These are phyloP conservation scores for Torulaspora microellipsoides DNA, from an alignment of 805 yeast species.

Conservation along the genomic window DNA sequence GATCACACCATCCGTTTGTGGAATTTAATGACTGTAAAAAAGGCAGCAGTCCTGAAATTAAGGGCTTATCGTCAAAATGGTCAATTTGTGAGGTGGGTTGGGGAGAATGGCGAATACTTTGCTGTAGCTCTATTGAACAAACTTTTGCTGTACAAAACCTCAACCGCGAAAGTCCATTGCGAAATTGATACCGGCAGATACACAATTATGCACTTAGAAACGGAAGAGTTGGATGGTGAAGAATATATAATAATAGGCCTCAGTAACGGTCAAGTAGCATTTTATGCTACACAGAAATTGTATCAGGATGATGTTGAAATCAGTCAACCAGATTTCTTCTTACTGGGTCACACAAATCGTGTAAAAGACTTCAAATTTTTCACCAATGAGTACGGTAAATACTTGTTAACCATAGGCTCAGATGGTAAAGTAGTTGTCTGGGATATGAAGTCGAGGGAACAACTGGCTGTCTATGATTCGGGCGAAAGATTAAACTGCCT, in stretches of 20 bases:
- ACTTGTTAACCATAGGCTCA: slow-evolving; percentile 77
- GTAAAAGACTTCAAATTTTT: slow-evolving; percentile 71
- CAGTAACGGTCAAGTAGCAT: slow-evolving; percentile 64
- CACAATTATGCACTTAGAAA: slow-evolving; percentile 65
- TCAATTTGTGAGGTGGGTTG: slow-evolving; percentile 63
- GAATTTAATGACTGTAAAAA: slow-evolving; percentile 95
- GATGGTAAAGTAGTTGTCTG: slow-evolving; percentile 93
- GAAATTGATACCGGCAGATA: slow-evolving; percentile 46
- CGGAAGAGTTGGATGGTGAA: slow-evolving; percentile 40
- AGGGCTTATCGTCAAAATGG: slow-evolving; percentile 65
- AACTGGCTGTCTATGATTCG: slow-evolving; percentile 83
- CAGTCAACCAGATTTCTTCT: slow-evolving; percentile 47
- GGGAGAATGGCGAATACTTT: slow-evolving; percentile 59
- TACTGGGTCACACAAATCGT: slow-evolving; percentile 81
- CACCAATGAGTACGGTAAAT: slow-evolving; percentile 40
- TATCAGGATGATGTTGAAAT: slow-evolving; percentile 28
- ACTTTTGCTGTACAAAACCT: slow-evolving; percentile 60
- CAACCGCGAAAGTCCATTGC: slow-evolving; percentile 52
- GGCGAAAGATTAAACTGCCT: slow-evolving; percentile 92
- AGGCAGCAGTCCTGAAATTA: slow-evolving; percentile 78
- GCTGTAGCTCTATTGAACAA: slow-evolving; percentile 69
- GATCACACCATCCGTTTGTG: slow-evolving; percentile 84
- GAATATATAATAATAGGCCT: slow-evolving; percentile 66
- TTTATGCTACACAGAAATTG: slow-evolving; percentile 43
- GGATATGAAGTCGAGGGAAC: slow-evolving; percentile 66